Evolutionary conservation across 176 grass and related monocot species (phyloP).

Genomic region (Avena eriantha): DNA sequence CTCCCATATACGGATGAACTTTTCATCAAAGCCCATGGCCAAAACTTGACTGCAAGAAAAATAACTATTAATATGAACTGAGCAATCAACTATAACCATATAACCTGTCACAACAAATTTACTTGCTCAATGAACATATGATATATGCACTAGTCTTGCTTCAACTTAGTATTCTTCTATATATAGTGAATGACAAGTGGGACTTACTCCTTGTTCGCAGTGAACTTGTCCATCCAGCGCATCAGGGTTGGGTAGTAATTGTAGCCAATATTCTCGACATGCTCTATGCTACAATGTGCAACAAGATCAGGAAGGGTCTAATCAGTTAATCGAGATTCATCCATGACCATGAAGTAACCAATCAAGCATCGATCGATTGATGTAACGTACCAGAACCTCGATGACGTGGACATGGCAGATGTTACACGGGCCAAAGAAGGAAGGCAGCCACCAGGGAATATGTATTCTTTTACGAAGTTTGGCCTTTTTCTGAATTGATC

Average conservation of each 20-base stretch:
- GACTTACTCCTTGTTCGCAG: conserved; percentile 3
- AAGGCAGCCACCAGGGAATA: conserved; percentile 17
- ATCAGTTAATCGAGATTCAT: background rate
- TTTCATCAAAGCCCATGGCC: too few species aligned
- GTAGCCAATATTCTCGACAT: background rate
- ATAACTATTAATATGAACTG: too few species aligned
- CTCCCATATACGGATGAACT: too few species aligned
- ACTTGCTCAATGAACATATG: background rate
- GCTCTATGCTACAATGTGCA: background rate
- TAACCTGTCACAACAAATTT: background rate
- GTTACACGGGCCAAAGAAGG: conserved; percentile 9
- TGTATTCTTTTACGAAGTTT: conserved; percentile 15
- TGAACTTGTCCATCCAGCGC: conserved; percentile 1
- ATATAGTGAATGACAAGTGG: background rate
- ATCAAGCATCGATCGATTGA: background rate
- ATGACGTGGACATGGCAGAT: background rate
- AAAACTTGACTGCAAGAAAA: too few species aligned
- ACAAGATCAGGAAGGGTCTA: background rate
- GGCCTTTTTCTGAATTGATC: background rate
- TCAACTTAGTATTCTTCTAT: background rate
- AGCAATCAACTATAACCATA: too few species aligned
- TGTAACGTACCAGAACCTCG: conserved; percentile 12
- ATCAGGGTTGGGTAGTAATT: conserved; percentile 13
- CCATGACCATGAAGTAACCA: background rate
- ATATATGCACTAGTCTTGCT: background rate